Evolutionary conservation across 257 asterid genomes (phyloP), one percentile per base, ranked within the genome.

Genomic region (Lycium barbarum): DNA sequence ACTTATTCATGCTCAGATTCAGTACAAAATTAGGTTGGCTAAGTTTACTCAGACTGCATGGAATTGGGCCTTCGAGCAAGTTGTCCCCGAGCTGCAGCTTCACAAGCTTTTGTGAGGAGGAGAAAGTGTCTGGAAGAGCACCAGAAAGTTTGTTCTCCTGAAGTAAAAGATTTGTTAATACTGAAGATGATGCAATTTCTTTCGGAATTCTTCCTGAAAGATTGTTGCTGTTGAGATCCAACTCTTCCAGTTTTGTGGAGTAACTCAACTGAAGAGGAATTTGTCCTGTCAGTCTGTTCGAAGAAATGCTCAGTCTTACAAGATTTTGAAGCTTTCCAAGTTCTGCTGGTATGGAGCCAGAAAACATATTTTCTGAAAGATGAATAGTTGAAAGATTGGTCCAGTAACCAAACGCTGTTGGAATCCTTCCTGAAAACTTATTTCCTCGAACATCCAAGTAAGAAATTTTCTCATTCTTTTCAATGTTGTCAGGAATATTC

Each of bases 81-180:
- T 91, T 91, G 88, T 84, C 61, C 9, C 93, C 92, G 47, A 91
- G 92, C 85, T 91, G 91, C 72, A 91, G 83, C 81, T 85, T 86
- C 12, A 26, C 84, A 54, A 89, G 87, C 54, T 63, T 83, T 70
- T 89, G 91, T 78, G 88, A 54, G 79, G 88, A 82, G 12, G 79
- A 67, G 84, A 88, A 89, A 40, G 89, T 49, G 80, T 91, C 86
- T 2, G 88, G 91, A 82, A 91, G 67, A 54, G 68, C 84, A 17
- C 90, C 88, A 5, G 76, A 84, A 74, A 91, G 83, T 82, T 84
- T 51, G 84, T 89, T 89, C 18, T 88, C 90, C 66, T 91, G 89
- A 82, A 89, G 88, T 45, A 82, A 87, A 79, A 88, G 80, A 20
- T 53, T 72, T 67, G 47, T 78, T 82, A 91, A 49, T 33, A 90